A percentile compares a stretch with the other conserved stretches of the same genome.
Conservation (phyloP, 768 basidiomycete genomes). For the Lentinula boryana region DNA sequence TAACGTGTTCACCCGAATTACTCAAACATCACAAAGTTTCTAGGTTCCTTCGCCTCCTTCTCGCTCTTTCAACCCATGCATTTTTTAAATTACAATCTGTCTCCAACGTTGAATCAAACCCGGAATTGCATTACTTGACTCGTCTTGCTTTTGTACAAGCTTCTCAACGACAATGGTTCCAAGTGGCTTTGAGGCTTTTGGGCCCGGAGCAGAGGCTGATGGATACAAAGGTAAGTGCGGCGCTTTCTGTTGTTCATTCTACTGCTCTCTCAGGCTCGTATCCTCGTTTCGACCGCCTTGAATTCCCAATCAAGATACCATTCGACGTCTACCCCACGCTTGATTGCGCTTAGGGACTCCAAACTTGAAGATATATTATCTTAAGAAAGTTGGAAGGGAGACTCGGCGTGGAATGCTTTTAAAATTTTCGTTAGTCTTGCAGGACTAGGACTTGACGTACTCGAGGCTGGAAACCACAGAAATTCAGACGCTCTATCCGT, state of each 20-base stretch:
- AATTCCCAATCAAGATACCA: slow-evolving; percentile 16
- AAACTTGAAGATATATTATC: slow-evolving; percentile 20
- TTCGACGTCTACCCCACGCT: slow-evolving; percentile 19
- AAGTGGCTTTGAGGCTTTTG: background rate
- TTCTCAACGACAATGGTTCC: background rate
- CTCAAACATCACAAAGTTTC: slow-evolving; percentile 26
- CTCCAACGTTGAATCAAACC: too few relatives aligned
- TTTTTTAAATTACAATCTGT: background rate
- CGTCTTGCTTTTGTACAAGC: slow-evolving; percentile 7
- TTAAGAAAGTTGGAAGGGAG: slow-evolving; percentile 18
- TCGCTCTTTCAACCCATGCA: slow-evolving; percentile 21
- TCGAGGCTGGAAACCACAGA: background rate
- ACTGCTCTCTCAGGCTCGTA: slow-evolving; percentile 4
- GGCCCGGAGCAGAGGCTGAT: background rate
- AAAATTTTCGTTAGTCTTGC: slow-evolving; percentile 21
- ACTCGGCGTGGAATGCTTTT: slow-evolving; percentile 18
- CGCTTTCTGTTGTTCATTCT: too few relatives aligned
- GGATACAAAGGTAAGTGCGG: background rate
- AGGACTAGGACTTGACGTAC: slow-evolving; percentile 16
- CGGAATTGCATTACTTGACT: background rate
- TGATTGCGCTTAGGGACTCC: slow-evolving; percentile 24
- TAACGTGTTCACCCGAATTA: background rate
- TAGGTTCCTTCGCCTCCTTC: slow-evolving; percentile 47
- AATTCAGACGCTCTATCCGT: background rate
- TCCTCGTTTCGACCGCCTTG: background rate